Base-by-base conservation (phyloP, 768 basidiomycete genomes). In the Lentinula sp. region DNA sequence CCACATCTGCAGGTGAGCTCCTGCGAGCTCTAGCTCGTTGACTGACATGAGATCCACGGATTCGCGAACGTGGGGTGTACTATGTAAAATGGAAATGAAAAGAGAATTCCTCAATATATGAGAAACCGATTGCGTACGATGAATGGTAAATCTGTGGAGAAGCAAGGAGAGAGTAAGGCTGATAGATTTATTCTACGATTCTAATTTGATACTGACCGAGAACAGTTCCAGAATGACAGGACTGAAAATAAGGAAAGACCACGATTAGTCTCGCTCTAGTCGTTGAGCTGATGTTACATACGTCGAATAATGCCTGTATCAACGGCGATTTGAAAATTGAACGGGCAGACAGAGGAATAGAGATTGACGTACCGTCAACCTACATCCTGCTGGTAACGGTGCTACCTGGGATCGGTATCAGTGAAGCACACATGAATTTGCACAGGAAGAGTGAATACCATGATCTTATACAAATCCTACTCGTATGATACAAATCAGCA, bases 1-100 rank as follows among this genome's bases (percentile, higher is more conserved):
- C 81, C 21, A 81, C 92, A 68, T 98, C 95, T 2, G 90, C 94
- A 0, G 80, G 70, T 5, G 86, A 84, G 10, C 78, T 76, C 67
- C 86, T 88, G 21, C 66, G 60, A n/a, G 59, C 62, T 60, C 68
- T 70, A 39, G 73, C 66, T 13, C 69, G 70, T 34, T 67, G 61
- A 42, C 71, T 69, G 37, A 84, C 67, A 0, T 79, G 76, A 31
- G 65, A 72, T 3, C 80, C 79, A 63, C 78, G 83, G 56, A 84
- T 67, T 49, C 80, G 76, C 4, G 84, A 84, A 63, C 79, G 76
- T n/a, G 83, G 75, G n/a, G 81, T 80, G 65, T 87, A 87, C 85
- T 87, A 60, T 11, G 42, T 4, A 4, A 35, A 37, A n/a, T 21
- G 15, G 32, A 42, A 6, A 28, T 23, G 3, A 42, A 21, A 39